Evolutionary conservation across 225 moss, liverwort and hornwort genomes (phyloP), one percentile per base, ranked within the genome.

Genomic region (Neckera pumila): DNA sequence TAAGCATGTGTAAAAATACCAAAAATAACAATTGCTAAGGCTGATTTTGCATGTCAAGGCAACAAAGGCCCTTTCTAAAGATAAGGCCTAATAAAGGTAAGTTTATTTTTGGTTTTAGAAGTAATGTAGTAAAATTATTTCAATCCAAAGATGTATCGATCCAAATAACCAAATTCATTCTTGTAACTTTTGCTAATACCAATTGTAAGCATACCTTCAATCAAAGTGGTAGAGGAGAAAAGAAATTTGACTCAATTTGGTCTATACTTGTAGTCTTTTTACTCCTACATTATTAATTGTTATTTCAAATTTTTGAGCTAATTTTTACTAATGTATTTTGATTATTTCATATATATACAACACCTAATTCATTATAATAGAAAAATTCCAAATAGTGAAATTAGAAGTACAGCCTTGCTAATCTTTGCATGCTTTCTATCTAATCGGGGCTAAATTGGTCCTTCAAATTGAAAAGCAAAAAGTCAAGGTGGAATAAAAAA

Each of bases 241-340:
- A 12, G 7, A 69, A 69, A 38, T 22, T 23, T 23, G 12, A 22
- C 0, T 38, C 4, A 38, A 69, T 69, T 38, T 38, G 13, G 21
- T 38, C 1, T 38, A 13, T 23, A 23, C 1, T 1, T 7, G 0
- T 67, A n/a, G 22, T 67, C 22, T 22, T 60, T 5, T 31, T 5
- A 9, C 5, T 33, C 64, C 33, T n/a, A 7, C 22, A n/a, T n/a
- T 21, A 67, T 21, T 67, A 11, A 22, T n/a, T n/a, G 0, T 17
- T 7, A 12, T 21, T n/a, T 21, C 6, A n/a, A n/a, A 12, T 49
- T 49, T 49, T 49, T 4, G 49, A 49, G 49, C 51, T 16, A 51
- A 51, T n/a, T 7, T 38, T n/a, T 4, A 67, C 6, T n/a, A 12
- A 22, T 22, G 5, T 67, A n/a, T n/a, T 34, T 67, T 21, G 67